Evolutionary conservation across 2,329 filamentous ascomycete genomes (phyloP).

Genomic region (Aspergillus unguis): DNA sequence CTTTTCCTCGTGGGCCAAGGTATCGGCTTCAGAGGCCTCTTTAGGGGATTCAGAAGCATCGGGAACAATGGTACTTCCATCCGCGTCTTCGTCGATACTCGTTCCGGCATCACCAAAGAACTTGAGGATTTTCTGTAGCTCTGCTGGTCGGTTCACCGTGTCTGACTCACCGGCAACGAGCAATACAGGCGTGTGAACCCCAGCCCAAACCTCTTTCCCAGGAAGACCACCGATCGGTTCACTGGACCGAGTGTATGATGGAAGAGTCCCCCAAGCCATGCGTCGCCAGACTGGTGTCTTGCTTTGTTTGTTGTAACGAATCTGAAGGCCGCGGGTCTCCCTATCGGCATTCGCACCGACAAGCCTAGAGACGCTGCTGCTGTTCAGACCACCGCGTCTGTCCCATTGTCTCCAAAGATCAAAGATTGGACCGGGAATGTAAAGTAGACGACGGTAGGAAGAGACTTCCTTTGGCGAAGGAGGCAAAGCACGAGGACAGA

Average conservation of each 20-base stretch:
- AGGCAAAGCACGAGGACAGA: constrained; percentile 73
- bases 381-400: constrained; percentile 71
- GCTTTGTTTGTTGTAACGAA: constrained; percentile 70
- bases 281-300: constrained; percentile 77
- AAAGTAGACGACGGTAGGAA: constrained; percentile 57
- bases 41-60: constrained; percentile 32
- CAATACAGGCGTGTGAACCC: constrained; percentile 69
- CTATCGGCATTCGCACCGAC: constrained; percentile 45
- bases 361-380: constrained; percentile 74
- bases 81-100: constrained; percentile 25
- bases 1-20: constrained; percentile 26
- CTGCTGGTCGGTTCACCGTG: constrained; percentile 66
- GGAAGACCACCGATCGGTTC: constrained; percentile 63
- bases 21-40: constrained; percentile 15
- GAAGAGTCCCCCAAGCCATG: constrained; percentile 71
- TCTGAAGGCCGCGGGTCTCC: constrained; percentile 43
- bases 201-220: constrained; percentile 67
- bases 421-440: constrained; percentile 66
- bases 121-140: constrained; percentile 64
- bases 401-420: constrained; percentile 76
- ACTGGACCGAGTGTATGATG: constrained; percentile 50
- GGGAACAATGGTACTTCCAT: constrained; percentile 26
- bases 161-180: constrained; percentile 77
- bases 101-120: constrained; percentile 33
- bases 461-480: constrained; percentile 53